These are phyloP conservation scores for Angomonas deanei DNA, from an alignment of 208 protist species.

Conservation along the genomic window DNA sequence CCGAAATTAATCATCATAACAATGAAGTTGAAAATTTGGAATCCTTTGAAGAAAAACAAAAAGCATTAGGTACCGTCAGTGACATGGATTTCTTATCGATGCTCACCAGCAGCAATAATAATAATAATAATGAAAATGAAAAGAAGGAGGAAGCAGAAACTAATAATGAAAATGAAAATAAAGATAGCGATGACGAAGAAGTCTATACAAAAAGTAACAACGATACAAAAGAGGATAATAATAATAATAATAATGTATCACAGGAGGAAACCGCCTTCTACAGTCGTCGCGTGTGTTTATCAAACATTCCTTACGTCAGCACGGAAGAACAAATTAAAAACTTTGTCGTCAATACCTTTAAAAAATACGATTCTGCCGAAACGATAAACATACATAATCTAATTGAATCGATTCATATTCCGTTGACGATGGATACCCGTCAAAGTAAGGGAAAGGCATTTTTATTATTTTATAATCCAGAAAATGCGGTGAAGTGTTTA, in stretches of 20 bases:
- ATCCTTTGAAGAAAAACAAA: neutral
- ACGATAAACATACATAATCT: neutral
- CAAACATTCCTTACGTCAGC: conserved; percentile 94
- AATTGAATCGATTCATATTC: conserved; percentile 78
- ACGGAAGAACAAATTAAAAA: conserved; percentile 93
- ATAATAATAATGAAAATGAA: neutral
- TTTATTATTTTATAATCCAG: conserved; percentile 75
- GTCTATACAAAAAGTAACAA: neutral
- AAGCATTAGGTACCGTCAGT: conserved; percentile 47
- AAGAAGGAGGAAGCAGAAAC: neutral
- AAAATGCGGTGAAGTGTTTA: conserved; percentile 84
- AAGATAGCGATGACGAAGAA: neutral
- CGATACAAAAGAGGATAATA: neutral
- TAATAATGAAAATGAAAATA: conserved; percentile 2
- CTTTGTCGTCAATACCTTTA: conserved; percentile 34
- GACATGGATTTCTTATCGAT: conserved; percentile 79
- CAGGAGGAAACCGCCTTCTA: conserved; percentile 52
- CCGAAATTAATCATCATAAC: neutral
- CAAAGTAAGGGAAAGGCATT: conserved; percentile 93
- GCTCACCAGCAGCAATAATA: conserved; percentile 6
- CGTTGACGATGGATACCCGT: conserved; percentile 89
- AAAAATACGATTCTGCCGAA: neutral
- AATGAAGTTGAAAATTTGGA: neutral
- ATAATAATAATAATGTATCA: neutral
- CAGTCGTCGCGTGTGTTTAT: conserved; percentile 90